Conservation (phyloP, 2,329 filamentous ascomycete genomes). For the Anthostomella pinea region DNA sequence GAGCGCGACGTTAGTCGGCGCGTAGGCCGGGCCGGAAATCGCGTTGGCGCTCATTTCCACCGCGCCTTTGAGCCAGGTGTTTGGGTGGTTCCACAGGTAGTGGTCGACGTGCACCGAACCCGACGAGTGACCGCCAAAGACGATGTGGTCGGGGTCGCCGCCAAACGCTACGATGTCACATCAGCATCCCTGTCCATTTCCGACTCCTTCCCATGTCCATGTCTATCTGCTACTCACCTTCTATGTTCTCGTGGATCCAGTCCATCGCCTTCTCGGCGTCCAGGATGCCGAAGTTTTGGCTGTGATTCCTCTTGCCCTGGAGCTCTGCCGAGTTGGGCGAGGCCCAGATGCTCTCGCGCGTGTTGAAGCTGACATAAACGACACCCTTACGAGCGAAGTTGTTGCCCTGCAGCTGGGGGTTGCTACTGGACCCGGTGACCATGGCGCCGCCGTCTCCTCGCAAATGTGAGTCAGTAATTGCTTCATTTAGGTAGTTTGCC, state of each 20-base stretch:
- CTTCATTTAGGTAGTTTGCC: no score
- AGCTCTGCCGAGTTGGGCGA: slow-evolving; percentile 42
- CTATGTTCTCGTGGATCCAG: slow-evolving; percentile 40
- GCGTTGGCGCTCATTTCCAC: slow-evolving; percentile 43
- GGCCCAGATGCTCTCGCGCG: slow-evolving; percentile 41
- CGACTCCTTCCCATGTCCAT: no score
- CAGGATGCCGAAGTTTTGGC: slow-evolving; percentile 34
- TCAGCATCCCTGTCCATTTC: background rate
- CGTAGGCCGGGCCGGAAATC: slow-evolving; percentile 38
- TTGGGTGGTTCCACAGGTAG: slow-evolving; percentile 40
- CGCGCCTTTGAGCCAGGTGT: slow-evolving; percentile 36
- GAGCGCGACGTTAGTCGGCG: slow-evolving; percentile 35
- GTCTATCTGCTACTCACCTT: slow-evolving; percentile 7
- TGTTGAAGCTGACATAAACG: slow-evolving; percentile 39
- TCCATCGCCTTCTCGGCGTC: slow-evolving; percentile 38
- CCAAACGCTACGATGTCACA: slow-evolving; percentile 34
- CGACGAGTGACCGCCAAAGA: slow-evolving; percentile 42
- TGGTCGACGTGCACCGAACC: slow-evolving; percentile 38
- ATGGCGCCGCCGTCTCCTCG: slow-evolving; percentile 44
- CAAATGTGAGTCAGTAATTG: no score
- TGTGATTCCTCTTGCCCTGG: slow-evolving; percentile 3
- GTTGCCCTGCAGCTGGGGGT: slow-evolving; percentile 35
- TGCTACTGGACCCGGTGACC: slow-evolving; percentile 40
- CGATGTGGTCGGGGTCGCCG: slow-evolving; percentile 42
- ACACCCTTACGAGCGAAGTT: slow-evolving; percentile 38